Evolutionary conservation across 2,329 filamentous ascomycete species (phyloP).

Genomic region (Boeremia lycopersici): DNA sequence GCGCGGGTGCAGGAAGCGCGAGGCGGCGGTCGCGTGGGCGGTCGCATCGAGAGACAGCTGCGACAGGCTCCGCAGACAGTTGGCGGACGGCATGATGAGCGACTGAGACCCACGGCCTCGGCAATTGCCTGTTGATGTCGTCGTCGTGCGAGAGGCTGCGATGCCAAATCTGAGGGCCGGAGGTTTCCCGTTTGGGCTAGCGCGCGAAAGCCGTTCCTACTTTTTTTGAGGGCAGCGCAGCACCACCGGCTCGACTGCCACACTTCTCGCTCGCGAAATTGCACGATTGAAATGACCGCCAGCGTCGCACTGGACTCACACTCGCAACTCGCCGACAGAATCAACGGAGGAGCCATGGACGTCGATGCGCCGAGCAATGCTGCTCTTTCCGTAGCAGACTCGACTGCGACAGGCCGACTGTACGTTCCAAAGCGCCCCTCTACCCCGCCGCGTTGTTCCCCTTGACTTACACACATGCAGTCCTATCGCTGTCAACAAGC

Average conservation of each 20-base stretch:
- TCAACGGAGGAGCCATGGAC: slow-evolving; percentile 44
- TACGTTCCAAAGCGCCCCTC: slow-evolving; percentile 22
- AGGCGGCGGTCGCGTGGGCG: slow-evolving; percentile 27
- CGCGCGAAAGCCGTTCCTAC: slow-evolving; percentile 26
- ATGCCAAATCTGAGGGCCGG: slow-evolving; percentile 30
- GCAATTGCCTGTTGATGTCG: slow-evolving; percentile 32
- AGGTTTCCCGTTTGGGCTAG: slow-evolving; percentile 14
- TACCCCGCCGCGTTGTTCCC: not conserved
- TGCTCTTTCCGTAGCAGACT: slow-evolving; percentile 41
- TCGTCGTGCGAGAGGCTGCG: slow-evolving; percentile 18
- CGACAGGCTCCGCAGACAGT: slow-evolving; percentile 41
- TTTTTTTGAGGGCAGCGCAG: slow-evolving; percentile 1
- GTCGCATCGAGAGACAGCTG: slow-evolving; percentile 38
- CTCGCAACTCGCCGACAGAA: slow-evolving; percentile 37
- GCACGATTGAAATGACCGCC: slow-evolving; percentile 40
- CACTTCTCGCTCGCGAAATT: not conserved
- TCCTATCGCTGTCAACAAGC: slow-evolving; percentile 63
- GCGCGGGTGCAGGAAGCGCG: slow-evolving; percentile 34
- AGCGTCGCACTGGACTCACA: slow-evolving; percentile 33
- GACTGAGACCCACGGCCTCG: slow-evolving; percentile 32
- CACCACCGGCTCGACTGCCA: slow-evolving; percentile 6
- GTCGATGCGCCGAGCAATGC: slow-evolving; percentile 28
- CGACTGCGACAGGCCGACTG: slow-evolving; percentile 40
- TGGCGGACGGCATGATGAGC: slow-evolving; percentile 39
- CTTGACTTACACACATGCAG: slow-evolving; percentile 25